Evolutionary conservation across 148 eudicot genomes (phyloP).

Genomic region (Persicaria maculosa): DNA sequence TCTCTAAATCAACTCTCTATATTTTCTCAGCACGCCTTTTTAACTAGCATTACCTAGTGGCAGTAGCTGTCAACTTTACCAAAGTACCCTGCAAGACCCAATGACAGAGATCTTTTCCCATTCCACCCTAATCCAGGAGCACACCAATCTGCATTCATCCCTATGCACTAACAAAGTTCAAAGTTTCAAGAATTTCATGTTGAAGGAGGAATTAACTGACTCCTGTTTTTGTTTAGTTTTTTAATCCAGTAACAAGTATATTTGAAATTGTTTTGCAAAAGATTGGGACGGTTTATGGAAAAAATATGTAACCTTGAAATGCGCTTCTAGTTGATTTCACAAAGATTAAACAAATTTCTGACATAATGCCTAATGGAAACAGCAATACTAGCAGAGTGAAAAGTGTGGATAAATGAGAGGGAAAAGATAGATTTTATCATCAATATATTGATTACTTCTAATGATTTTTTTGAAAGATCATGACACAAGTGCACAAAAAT

Average conservation of each 20-base stretch:
- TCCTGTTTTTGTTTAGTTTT: neutral
- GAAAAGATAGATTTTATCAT: neutral
- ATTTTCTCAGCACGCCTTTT: neutral
- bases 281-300: neutral
- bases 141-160: neutral
- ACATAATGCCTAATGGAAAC: neutral
- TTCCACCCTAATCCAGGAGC: constrained; percentile 4
- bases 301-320: neutral
- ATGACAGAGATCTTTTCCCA: neutral
- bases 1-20: neutral
- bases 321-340: neutral
- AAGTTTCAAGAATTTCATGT: neutral
- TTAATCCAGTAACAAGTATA: neutral
- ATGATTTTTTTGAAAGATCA: neutral
- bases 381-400: neutral
- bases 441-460: neutral
- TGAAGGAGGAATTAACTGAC: neutral
- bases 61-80: neutral
- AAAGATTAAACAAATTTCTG: neutral
- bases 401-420: neutral
- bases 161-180: neutral
- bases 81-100: neutral
- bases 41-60: neutral
- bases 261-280: neutral
- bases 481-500: neutral